Evolutionary conservation across 106 monocot species (phyloP).

Genomic region (Dendrobium catenatum): DNA sequence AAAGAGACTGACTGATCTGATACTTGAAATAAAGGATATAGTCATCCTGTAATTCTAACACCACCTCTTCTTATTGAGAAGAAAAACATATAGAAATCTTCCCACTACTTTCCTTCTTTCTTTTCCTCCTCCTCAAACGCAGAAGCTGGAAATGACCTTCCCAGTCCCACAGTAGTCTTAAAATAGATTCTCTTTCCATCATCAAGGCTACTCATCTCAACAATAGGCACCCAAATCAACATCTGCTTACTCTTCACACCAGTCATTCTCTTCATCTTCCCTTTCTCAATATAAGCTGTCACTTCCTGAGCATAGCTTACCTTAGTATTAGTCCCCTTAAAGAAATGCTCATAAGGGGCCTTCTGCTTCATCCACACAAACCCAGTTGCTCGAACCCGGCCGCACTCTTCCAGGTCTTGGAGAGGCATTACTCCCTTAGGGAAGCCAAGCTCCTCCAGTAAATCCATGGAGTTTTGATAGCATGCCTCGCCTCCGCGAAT

Average conservation of each 20-base stretch:
- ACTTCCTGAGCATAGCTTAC: conserved; percentile 47
- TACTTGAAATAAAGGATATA: too few relatives aligned
- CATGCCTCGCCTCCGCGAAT: conserved; percentile 47
- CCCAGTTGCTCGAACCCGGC: conserved; percentile 54
- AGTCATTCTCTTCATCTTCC: conserved; percentile 57
- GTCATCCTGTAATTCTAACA: too few relatives aligned
- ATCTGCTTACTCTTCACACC: conserved; percentile 81
- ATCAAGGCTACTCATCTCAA: conserved; percentile 57
- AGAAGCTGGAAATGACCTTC: conserved; percentile 27
- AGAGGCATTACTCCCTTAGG: conserved; percentile 45
- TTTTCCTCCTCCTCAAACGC: conserved; percentile 24
- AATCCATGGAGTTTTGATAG: conserved; percentile 42
- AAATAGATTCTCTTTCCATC: conserved; percentile 45
- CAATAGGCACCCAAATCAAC: conserved; percentile 80
- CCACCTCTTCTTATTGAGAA: too few relatives aligned
- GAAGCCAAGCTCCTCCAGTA: conserved; percentile 47
- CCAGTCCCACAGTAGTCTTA: conserved; percentile 43
- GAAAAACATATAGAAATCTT: too few relatives aligned
- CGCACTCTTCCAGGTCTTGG: conserved; percentile 54
- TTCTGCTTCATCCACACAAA: conserved; percentile 92
- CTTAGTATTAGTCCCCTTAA: conserved; percentile 32
- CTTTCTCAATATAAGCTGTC: conserved; percentile 42
- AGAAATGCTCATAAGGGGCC: conserved; percentile 47
- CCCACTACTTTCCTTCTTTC: too few relatives aligned
- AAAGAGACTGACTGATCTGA: too few relatives aligned